phyloP scores from a whole-genome alignment of 2,329 filamentous ascomycete genomes.

The Balansia obtecta region DNA sequence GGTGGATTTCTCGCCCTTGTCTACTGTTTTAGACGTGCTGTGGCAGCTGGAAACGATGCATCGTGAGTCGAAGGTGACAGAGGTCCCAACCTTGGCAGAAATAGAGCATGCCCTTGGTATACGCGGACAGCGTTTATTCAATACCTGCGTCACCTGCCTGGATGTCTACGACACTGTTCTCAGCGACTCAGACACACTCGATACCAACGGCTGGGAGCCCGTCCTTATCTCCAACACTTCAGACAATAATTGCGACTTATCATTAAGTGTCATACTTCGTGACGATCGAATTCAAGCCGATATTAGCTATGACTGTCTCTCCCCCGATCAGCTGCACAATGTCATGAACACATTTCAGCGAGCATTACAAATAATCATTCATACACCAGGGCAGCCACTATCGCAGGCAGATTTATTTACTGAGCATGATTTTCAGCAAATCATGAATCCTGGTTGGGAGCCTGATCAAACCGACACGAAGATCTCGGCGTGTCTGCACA shows the following conservation, averaged over 20 bases:
- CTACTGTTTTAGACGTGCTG: constrained; percentile 21
- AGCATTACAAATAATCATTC: constrained; percentile 34
- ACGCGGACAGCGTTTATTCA: constrained; percentile 32
- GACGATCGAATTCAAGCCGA: constrained; percentile 29
- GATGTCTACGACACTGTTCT: constrained; percentile 20
- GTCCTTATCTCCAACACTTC: constrained; percentile 6
- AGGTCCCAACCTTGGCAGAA: constrained; percentile 32
- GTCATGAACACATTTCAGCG: constrained; percentile 41
- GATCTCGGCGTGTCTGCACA: constrained; percentile 30
- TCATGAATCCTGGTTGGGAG: constrained; percentile 39
- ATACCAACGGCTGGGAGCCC: constrained; percentile 7
- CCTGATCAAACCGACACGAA: constrained; percentile 24
- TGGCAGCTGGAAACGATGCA: constrained; percentile 18
- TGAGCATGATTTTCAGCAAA: constrained; percentile 40
- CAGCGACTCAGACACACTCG: constrained; percentile 8
- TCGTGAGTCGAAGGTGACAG: constrained; percentile 19
- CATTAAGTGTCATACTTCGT: constrained; percentile 30
- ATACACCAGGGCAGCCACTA: constrained; percentile 27
- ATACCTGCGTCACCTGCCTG: constrained; percentile 37
- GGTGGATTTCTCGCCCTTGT: constrained; percentile 19
- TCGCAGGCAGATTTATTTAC: constrained; percentile 40
- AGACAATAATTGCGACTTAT: constrained; percentile 31
- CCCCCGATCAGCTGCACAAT: constrained; percentile 30
- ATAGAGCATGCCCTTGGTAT: constrained; percentile 34
- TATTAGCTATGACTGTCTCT: constrained; percentile 31